These are phyloP conservation scores for Debaryomycetaceae sp. DNA, from an alignment of 1,139 yeast species.

Conservation along the genomic window DNA sequence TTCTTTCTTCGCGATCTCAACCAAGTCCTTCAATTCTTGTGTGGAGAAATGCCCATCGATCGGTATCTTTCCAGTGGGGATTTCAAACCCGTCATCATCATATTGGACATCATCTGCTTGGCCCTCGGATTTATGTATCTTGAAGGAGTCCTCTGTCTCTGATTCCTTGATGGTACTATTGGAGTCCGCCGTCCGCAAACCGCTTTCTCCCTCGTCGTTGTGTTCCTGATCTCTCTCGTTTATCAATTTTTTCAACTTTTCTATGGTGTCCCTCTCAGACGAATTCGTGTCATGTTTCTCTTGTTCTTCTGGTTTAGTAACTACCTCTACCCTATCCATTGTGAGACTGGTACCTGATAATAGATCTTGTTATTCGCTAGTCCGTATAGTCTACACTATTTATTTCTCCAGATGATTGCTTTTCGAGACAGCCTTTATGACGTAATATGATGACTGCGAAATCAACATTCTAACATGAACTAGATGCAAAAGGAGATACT, in stretches of 20 bases:
- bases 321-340: conserved; percentile 15
- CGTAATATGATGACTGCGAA: background rate
- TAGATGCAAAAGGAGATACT: background rate
- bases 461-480: background rate
- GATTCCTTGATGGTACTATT: background rate
- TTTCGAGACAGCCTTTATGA: background rate
- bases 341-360: no score
- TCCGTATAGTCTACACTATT: no score
- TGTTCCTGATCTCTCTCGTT: conserved; percentile 9
- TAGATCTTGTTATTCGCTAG: no score
- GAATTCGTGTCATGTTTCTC: conserved; percentile 1
- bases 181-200: background rate
- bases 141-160: background rate
- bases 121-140: background rate
- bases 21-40: conserved; percentile 27
- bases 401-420: no score
- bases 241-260: conserved; percentile 15
- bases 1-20: conserved; percentile 28
- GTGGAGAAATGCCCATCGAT: conserved; percentile 42
- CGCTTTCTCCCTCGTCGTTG: background rate
- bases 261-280: conserved; percentile 9
- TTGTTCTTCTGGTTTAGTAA: conserved; percentile 17
- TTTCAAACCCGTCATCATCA: conserved; percentile 36
- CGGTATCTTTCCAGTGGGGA: conserved; percentile 39
- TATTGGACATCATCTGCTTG: conserved; percentile 9